These are phyloP conservation scores for Gymnopilus dilepis DNA, from an alignment of 768 basidiomycete genomes.

Conservation along the genomic window DNA sequence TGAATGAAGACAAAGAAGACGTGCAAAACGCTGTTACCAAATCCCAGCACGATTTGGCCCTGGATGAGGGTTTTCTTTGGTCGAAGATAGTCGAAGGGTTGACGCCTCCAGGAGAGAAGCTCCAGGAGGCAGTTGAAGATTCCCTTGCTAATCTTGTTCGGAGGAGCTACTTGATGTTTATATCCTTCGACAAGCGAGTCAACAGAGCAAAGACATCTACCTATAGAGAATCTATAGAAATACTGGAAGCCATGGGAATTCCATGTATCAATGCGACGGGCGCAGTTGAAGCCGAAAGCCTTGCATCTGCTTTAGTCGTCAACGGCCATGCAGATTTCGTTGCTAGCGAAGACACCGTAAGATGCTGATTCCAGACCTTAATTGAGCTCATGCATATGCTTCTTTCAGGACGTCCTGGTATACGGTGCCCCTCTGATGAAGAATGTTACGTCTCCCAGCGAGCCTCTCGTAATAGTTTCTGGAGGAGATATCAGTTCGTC, in stretches of 20 bases:
- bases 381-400: neutral
- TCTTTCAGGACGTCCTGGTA: slow-evolving; percentile 74
- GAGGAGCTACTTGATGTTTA: slow-evolving; percentile 60
- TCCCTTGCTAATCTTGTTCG: slow-evolving; percentile 40
- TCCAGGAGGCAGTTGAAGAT: neutral
- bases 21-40: slow-evolving; percentile 61
- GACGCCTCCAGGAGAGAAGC: neutral
- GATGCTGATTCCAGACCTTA: slow-evolving; percentile 21
- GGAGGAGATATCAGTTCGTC: slow-evolving; percentile 64
- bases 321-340: slow-evolving; percentile 85
- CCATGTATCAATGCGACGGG: slow-evolving; percentile 72
- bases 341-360: slow-evolving; percentile 87
- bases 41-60: slow-evolving; percentile 59
- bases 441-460: slow-evolving; percentile 65
- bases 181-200: slow-evolving; percentile 68
- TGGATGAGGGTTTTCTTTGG: slow-evolving; percentile 71
- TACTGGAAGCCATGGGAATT: slow-evolving; percentile 82
- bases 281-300: slow-evolving; percentile 83
- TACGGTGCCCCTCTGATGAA: slow-evolving; percentile 86
- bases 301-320: slow-evolving; percentile 79
- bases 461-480: slow-evolving; percentile 67
- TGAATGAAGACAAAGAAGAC: slow-evolving; percentile 36
- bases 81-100: slow-evolving; percentile 22
- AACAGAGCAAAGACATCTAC: slow-evolving; percentile 66
- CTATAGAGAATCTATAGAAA: slow-evolving; percentile 71